Percentiles rank a stretch among this genome's conserved stretches.
Conservation (phyloP, 257 asterid species). For the Agastache rugosa region DNA sequence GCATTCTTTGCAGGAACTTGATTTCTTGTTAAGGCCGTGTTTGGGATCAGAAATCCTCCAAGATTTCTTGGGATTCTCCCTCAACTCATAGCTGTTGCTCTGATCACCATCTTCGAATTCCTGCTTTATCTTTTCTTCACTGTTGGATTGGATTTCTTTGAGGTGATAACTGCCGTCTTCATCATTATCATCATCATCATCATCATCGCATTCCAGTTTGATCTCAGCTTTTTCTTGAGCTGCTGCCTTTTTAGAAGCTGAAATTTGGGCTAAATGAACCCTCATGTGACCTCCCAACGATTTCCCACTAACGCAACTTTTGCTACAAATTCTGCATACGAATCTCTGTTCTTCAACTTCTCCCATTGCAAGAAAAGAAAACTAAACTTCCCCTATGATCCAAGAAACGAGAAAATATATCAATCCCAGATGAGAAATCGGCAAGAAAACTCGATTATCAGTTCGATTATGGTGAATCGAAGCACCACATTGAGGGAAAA, state of each 20-base stretch:
- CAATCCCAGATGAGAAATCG: constrained; percentile 35
- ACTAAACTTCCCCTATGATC: constrained; percentile 15
- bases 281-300: constrained; percentile 98
- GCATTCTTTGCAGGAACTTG: constrained; percentile 63
- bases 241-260: constrained; percentile 63
- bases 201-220: constrained; percentile 37
- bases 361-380: constrained; percentile 41
- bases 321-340: constrained; percentile 76
- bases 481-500: constrained; percentile 34
- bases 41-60: constrained; percentile 62
- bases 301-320: constrained; percentile 70
- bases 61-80: constrained; percentile 84
- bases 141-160: constrained; percentile 34
- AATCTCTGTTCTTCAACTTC: constrained; percentile 52
- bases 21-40: constrained; percentile 12
- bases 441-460: constrained; percentile 36
- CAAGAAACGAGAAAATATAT: constrained; percentile 27
- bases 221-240: constrained; percentile 34
- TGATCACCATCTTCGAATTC: constrained; percentile 44
- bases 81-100: constrained; percentile 55
- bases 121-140: constrained; percentile 42
- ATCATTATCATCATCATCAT: constrained; percentile 3
- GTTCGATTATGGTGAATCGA: constrained; percentile 15
- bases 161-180: constrained; percentile 17
- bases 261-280: constrained; percentile 61